These are phyloP conservation scores for Ensete ventricosum DNA, from an alignment of 176 grass and related monocot genomes.

Conservation along the genomic window DNA sequence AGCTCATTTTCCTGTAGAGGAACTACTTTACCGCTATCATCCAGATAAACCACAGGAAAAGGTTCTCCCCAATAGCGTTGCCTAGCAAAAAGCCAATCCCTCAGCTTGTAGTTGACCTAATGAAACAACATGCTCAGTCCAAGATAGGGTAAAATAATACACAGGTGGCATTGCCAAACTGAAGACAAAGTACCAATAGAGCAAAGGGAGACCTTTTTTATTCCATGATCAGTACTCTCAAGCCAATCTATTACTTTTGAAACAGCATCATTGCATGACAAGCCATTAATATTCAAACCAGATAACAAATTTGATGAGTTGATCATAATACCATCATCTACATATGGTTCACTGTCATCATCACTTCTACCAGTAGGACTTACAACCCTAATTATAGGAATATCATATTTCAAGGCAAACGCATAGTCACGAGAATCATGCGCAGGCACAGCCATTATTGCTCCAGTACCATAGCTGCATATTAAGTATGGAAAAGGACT, in stretches of 20 bases:
- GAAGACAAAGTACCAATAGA: conserved; percentile 8
- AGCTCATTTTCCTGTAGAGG: conserved; percentile 65
- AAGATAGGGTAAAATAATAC: neutral
- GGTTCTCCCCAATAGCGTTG: conserved; percentile 97
- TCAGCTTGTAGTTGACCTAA: conserved; percentile 96
- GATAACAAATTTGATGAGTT: conserved; percentile 67
- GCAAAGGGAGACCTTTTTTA: conserved; percentile 59
- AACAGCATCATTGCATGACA: conserved; percentile 82
- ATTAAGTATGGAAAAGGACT: neutral
- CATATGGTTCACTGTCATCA: conserved; percentile 41
- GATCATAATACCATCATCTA: conserved; percentile 67
- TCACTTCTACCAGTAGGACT: conserved; percentile 33
- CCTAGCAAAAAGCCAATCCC: conserved; percentile 97
- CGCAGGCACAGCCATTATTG: conserved; percentile 96
- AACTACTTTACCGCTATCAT: conserved; percentile 65
- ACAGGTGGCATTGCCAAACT: conserved; percentile 22
- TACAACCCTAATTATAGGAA: conserved; percentile 75
- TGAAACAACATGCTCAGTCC: neutral
- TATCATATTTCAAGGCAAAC: conserved; percentile 63
- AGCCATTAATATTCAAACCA: conserved; percentile 70
- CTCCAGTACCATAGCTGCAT: conserved; percentile 85
- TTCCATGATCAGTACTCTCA: conserved; percentile 62
- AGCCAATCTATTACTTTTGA: conserved; percentile 68
- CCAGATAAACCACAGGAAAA: conserved; percentile 81
- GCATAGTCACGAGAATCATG: conserved; percentile 90